Conservation (phyloP, 2,329 filamentous ascomycete genomes). For the Aspergillus ibericus region DNA sequence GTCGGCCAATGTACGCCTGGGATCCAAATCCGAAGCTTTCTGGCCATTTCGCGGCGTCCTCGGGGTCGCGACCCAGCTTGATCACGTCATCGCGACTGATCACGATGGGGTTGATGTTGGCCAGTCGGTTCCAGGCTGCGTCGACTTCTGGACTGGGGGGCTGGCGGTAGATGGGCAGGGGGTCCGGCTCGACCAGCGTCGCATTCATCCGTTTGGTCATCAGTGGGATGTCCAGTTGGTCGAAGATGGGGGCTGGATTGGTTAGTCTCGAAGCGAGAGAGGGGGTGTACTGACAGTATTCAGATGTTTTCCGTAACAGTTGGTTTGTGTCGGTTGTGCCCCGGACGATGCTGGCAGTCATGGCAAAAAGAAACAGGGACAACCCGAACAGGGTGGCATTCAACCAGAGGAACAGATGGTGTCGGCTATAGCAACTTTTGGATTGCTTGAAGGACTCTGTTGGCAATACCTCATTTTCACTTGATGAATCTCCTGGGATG, state of each 20-base stretch:
- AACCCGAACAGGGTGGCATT: neutral
- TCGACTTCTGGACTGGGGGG: slow-evolving; percentile 5
- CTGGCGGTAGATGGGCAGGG: slow-evolving; percentile 4
- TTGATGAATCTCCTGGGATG: neutral
- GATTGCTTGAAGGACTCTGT: neutral
- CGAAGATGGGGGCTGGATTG: neutral
- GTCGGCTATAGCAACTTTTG: neutral
- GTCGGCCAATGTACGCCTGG: slow-evolving; percentile 1
- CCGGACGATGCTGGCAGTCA: neutral
- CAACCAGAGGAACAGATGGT: neutral
- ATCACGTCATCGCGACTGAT: slow-evolving; percentile 3
- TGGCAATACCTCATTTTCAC: neutral
- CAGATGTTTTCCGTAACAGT: neutral
- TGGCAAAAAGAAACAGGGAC: neutral
- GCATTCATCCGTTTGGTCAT: neutral
- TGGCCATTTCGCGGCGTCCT: neutral
- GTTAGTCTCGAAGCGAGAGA: neutral
- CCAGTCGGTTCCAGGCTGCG: slow-evolving; percentile 1
- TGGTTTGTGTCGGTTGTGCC: neutral
- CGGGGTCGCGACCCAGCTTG: slow-evolving; percentile 2
- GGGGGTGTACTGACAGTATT: neutral
- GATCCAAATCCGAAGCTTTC: slow-evolving; percentile 4
- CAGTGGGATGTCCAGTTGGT: neutral
- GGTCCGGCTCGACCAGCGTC: neutral
- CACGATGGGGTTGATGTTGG: neutral